Base-by-base conservation (phyloP, 2,329 filamentous ascomycete species). In the Fusarium poae region DNA sequence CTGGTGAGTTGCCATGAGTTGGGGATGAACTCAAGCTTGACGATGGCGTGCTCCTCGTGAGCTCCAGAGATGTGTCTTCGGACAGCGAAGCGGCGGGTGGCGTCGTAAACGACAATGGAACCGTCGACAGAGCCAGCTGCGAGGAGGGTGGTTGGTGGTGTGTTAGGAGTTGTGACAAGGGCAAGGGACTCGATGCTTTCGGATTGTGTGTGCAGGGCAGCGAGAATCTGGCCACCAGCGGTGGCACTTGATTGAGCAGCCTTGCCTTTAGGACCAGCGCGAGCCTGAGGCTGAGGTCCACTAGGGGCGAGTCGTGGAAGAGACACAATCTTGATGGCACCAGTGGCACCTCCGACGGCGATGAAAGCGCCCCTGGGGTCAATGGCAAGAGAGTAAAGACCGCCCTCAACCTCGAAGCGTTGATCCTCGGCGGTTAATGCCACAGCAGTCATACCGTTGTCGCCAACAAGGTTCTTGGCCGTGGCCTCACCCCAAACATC, bases 351-450 rank as follows among this genome's bases (percentile, higher is more conserved):
- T 58, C 96, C 96, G 1, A 93, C 92, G 1, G 93, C 95, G 2
- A 94, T 89, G 67, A 97, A 91, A 0, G 91, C 84, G 39, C 93
- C 92, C 18, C 88, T 89, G 0, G 94, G 94, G 8, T 95, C 91
- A 68, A 97, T 84, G 20, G 92, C 93, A 35, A 97, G 88, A 39
- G 91, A 93, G 85, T 94, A 98, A 2, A 99, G 84, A 1, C 96
- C 96, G 25, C 95, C 96, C 61, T 97, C 92, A 50, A 98, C 92
- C 32, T 88, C 89, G 82, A 99, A 99, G 46, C 96, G 90, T 82
- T 97, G 92, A 80, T 99, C 96, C 16, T 88, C 85, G 0, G 86
- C 86, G 3, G 92, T 97, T 45, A 97, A 84, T 1, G 89, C 89
- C 9, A 98, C 88, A 15, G 94, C 89, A 0, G 92, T 86, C 80